Base-by-base conservation (phyloP, 2,329 filamentous ascomycete species). In the Pseudopyricularia javanii region DNA sequence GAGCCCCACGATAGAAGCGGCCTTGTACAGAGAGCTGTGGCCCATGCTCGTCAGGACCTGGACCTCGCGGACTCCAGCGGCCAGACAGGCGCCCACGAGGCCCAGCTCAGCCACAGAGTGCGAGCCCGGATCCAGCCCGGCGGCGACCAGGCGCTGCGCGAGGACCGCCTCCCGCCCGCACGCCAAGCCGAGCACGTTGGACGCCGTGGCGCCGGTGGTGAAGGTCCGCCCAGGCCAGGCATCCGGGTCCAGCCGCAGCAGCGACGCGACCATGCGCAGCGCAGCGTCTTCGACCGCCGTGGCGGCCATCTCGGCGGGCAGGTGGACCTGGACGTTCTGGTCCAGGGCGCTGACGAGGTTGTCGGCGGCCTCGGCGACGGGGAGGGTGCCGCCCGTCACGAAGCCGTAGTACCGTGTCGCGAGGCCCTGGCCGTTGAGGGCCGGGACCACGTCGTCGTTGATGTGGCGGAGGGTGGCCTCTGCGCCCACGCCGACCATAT, bases 11-110 rank as follows among this genome's bases (percentile, higher is more conserved):
- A 95, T 72, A 37, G 86, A 85, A 0, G 90, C 89, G 11, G 90
- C 89, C 69, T 96, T 96, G 51, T 75, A 76, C 2, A 95, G 70
- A 2, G 88, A 94, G 45, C 88, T 94, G 65, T 97, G 91, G 0
- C 85, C 86, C 58, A 85, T 78, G 40, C 88, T 89, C 1, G 88
- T 91, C 55, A 96, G 71, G 7, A 96, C 74, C 62, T 89, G 86
- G 7, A 96, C 73, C 24, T 82, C 77, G 17, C 73, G 73, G 14
- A 94, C 67, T 0, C 82, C 80, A 0, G 85, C 82, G 45, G 69
- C 70, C 6, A 70, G 65, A 63, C 88, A 85, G 2, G 88, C 86
- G 32, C 73, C 73, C 22, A 86, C 64, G 3, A 95, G 62, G 0
- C 91, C 91, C 32, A 82, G 59, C 58, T 89, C 82, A 0, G 84